Conservation (phyloP, 495 filamentous ascomycete genomes). For the Hyaloscypha variabilis region DNA sequence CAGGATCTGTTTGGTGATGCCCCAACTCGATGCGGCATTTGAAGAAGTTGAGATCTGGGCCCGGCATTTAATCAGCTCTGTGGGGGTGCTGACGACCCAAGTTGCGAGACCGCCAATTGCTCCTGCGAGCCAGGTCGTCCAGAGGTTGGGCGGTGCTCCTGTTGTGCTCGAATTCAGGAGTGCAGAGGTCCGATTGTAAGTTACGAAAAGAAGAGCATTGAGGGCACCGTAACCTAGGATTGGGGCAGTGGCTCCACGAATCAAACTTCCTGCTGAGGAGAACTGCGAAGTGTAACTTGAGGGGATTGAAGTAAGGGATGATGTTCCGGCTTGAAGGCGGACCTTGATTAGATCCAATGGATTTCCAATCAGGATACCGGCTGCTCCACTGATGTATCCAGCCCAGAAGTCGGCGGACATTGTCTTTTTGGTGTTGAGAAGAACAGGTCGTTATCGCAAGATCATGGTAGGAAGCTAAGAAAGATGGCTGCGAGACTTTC, state of each 20-base stretch:
- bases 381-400: conserved; percentile 81
- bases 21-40: conserved; percentile 50
- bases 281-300: conserved; percentile 32
- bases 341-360: conserved; percentile 88
- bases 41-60: conserved; percentile 58
- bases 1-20: conserved; percentile 62
- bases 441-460: conserved; percentile 6
- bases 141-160: conserved; percentile 37
- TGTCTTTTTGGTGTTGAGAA: conserved; percentile 11
- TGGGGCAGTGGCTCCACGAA: conserved; percentile 73
- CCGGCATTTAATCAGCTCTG: conserved; percentile 85
- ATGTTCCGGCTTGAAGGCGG: conserved; percentile 66
- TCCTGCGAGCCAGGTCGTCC: conserved; percentile 73
- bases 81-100: conserved; percentile 80
- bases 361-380: conserved; percentile 84
- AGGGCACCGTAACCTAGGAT: conserved; percentile 86
- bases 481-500: background rate
- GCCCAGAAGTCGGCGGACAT: conserved; percentile 89
- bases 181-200: conserved; percentile 72
- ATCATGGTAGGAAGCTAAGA: conserved; percentile 9
- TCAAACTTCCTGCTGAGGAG: conserved; percentile 34
- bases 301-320: conserved; percentile 22
- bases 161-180: conserved; percentile 31
- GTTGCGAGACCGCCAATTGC: conserved; percentile 77
- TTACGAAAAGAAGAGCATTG: conserved; percentile 83